Evolutionary conservation across 495 filamentous ascomycete species (phyloP).

Genomic region (Annulohypoxylon bovei): DNA sequence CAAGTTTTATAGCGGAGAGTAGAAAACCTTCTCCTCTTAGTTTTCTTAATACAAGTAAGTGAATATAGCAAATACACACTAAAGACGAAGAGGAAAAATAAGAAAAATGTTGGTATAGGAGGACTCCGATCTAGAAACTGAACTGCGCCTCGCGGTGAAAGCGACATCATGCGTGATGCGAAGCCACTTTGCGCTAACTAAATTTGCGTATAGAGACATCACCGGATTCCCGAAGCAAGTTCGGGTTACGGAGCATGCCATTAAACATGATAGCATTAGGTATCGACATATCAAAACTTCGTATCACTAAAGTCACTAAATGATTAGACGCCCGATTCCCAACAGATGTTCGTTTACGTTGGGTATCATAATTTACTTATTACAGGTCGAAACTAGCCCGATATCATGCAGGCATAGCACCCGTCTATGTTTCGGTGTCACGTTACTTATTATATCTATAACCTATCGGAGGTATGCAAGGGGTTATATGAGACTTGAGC

Average conservation of each 20-base stretch:
- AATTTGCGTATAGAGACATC: slow-evolving; percentile 17
- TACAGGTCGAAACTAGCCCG: background rate
- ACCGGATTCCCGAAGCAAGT: slow-evolving; percentile 15
- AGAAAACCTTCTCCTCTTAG: too few relatives aligned
- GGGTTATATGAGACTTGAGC: background rate
- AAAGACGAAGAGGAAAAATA: background rate
- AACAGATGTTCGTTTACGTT: slow-evolving; percentile 8
- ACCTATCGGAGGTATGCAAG: slow-evolving; percentile 1
- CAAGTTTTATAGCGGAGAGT: background rate
- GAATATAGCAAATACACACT: too few relatives aligned
- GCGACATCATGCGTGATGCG: slow-evolving; percentile 23
- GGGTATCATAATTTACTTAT: slow-evolving; percentile 19
- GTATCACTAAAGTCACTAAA: background rate
- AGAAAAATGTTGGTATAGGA: too few relatives aligned
- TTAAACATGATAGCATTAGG: background rate
- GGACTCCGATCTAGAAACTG: background rate
- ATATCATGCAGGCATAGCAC: background rate
- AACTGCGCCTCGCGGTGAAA: slow-evolving; percentile 33
- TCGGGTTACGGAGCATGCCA: slow-evolving; percentile 17
- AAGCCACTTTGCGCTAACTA: slow-evolving; percentile 23
- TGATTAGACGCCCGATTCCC: slow-evolving; percentile 8
- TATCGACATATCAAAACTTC: background rate
- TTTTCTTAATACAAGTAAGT: too few relatives aligned
- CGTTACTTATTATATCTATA: background rate
- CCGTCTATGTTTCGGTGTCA: slow-evolving; percentile 7